Base-by-base conservation (phyloP, 2,329 filamentous ascomycete species). In the Magnaporthiopsis incrustans region DNA sequence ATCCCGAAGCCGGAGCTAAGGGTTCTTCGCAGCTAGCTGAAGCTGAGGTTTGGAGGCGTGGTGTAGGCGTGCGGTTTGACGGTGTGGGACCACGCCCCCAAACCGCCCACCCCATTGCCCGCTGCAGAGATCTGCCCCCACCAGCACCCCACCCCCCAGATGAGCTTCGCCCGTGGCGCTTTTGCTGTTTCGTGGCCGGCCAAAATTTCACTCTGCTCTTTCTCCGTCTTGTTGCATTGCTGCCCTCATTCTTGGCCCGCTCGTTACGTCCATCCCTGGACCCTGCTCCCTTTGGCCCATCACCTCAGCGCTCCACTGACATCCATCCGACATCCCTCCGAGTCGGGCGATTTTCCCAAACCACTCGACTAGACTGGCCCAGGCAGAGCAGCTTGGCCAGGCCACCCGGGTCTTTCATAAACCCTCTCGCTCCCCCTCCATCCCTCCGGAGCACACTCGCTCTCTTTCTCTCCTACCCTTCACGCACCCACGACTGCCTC, bases 331-430 rank as follows among this genome's bases (percentile, higher is more conserved):
- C 38, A 10, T 53, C 44, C 44, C 44, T 53, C 44, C 44, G 44
- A 53, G 22, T 53, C 44, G 44, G 44, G n/a, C 44, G n/a, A 53
- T 22, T 44, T 44, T 44, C 44, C 44, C 18, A 53, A 25, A 53
- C 44, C 18, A 6, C 61, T 27, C 30, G 56, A 58, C 30, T 26
- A 38, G 62, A 60, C 57, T 59, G 59, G 57, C 26, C 57, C 44
- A n/a, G 44, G n/a, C 22, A 53, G 44, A 53, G 44, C 44, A n/a
- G 44, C 44, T 53, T 53, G 44, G 44, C 44, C 44, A 53, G 44
- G 44, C 44, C 44, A 25, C 44, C 44, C n/a, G 4, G 44, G n/a
- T 53, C 44, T 53, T 53, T 53, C 44, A 53, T 53, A 53, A 53
- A 53, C 44, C 44, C 44, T 53, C 44, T 44, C 15, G 15, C 44